These are phyloP conservation scores for Rheum nobile DNA, from an alignment of 148 eudicot genomes.

Conservation along the genomic window DNA sequence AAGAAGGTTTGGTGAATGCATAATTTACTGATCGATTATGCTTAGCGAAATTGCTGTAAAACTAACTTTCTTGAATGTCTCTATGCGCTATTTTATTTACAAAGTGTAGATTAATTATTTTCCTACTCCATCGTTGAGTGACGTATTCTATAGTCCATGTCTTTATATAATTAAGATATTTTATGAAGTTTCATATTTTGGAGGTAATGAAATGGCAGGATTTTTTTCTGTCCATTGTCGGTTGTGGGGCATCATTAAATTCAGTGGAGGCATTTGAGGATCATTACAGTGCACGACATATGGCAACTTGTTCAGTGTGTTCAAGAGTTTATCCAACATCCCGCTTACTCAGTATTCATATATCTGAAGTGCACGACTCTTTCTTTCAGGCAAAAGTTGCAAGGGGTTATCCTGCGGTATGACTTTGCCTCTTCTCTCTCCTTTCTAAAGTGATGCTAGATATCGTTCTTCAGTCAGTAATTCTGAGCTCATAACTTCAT, in stretches of 20 bases:
- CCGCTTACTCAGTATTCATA: slow-evolving; percentile 83
- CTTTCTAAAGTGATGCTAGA: too few species aligned
- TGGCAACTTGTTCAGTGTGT: slow-evolving; percentile 84
- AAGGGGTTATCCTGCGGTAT: slow-evolving; percentile 73
- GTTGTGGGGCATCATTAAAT: slow-evolving; percentile 62
- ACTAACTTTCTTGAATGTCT: not conserved
- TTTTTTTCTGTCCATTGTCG: slow-evolving; percentile 71
- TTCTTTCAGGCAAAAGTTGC: slow-evolving; percentile 96
- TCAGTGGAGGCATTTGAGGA: slow-evolving; percentile 75
- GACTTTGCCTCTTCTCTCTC: not conserved
- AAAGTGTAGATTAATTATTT: not conserved
- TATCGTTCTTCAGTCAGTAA: not conserved
- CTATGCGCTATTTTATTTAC: not conserved
- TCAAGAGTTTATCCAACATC: slow-evolving; percentile 87
- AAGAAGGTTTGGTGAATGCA: not conserved
- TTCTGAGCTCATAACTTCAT: not conserved
- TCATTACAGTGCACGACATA: slow-evolving; percentile 81
- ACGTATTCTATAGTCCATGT: not conserved
- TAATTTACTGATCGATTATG: too few species aligned
- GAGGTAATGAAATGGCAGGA: slow-evolving; percentile 26
- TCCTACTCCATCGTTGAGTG: not conserved
- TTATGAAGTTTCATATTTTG: not conserved
- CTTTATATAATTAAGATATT: not conserved
- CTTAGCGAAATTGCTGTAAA: too few species aligned
- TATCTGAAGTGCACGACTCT: slow-evolving; percentile 89